Evolutionary conservation across 371 early-diverging fungal genomes (phyloP).

Genomic region (Rhizopus stolonifer): DNA sequence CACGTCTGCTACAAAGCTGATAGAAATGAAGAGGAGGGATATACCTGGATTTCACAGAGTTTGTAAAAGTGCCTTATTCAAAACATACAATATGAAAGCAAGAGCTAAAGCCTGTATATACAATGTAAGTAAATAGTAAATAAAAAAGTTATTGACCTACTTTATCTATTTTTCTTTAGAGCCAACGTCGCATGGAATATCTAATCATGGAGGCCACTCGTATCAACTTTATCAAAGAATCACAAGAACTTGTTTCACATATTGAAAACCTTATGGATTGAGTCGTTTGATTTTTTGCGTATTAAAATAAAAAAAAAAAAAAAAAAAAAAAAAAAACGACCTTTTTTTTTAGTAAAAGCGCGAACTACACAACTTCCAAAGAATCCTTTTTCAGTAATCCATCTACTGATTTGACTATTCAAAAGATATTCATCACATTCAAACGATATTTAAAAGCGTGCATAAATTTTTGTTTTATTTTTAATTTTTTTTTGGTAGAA

Average conservation of each 20-base stretch:
- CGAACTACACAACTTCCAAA: no score
- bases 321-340: no score
- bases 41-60: slow-evolving; percentile 32
- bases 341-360: no score
- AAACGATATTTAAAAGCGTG: no score
- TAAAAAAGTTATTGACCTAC: background rate
- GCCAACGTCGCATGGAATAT: slow-evolving; percentile 55
- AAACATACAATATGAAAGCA: slow-evolving; percentile 68
- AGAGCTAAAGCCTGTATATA: slow-evolving; percentile 82
- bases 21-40: slow-evolving; percentile 48
- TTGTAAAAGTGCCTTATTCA: slow-evolving; percentile 62
- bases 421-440: no score
- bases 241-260: slow-evolving; percentile 44
- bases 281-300: no score
- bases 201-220: slow-evolving; percentile 48
- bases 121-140: slow-evolving; percentile 59
- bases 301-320: background rate
- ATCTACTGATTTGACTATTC: no score
- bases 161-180: slow-evolving; percentile 58
- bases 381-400: no score
- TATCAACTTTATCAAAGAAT: slow-evolving; percentile 64
- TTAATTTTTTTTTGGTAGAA: no score
- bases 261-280: slow-evolving; percentile 38
- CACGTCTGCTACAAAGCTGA: slow-evolving; percentile 69
- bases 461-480: no score